Evolutionary conservation across 139 green algal genomes (phyloP), one percentile per base, ranked within the genome.

Genomic region (Micractinium sp.): DNA sequence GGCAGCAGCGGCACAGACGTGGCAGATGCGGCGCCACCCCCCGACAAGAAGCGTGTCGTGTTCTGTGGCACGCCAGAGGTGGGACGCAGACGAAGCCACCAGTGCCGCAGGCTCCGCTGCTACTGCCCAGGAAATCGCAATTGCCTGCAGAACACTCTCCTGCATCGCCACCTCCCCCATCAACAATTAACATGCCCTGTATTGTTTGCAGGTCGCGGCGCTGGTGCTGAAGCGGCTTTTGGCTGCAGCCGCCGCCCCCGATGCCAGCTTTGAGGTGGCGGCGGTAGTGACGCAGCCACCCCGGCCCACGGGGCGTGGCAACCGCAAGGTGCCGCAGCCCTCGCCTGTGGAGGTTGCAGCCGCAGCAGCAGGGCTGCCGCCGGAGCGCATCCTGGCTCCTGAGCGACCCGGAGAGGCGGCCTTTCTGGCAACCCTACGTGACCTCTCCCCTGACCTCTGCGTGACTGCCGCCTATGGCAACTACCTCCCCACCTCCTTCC

Each of bases 401-500:
- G 91, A 86, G 3, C 88, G 80, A 14, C 69, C 90, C 0, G 41
- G 89, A 33, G 93, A 97, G 87, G 67, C 78, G 27, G 75, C 53
- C 3, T 99, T 99, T 78, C 92, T 99, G 67, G 85, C 91, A 3
- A 20, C 85, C 3, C 81, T 99, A 56, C 41, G 80, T 19, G 83
- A 66, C 0, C 67, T 99, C 66, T n/a, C 91, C 31, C 96, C 97
- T 0, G 97, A 99, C 92, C 93, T 99, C 36, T 98, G 94, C 84
- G 89, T 99, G 18, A 99, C 98, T 0, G 98, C 97, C 7, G 98
- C 98, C 0, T 90, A 99, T 85, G 98, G 98, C 88, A 99, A 99
- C 93, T 96, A 99, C 88, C 94, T 99, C 60, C 98, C 98, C 1
- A 89, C 93, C 66, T 75, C 73, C 12, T 99, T 99, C 93, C 93